These are phyloP conservation scores for Nannizzia gypsea DNA, from an alignment of 2,329 filamentous ascomycete species.

Conservation along the genomic window DNA sequence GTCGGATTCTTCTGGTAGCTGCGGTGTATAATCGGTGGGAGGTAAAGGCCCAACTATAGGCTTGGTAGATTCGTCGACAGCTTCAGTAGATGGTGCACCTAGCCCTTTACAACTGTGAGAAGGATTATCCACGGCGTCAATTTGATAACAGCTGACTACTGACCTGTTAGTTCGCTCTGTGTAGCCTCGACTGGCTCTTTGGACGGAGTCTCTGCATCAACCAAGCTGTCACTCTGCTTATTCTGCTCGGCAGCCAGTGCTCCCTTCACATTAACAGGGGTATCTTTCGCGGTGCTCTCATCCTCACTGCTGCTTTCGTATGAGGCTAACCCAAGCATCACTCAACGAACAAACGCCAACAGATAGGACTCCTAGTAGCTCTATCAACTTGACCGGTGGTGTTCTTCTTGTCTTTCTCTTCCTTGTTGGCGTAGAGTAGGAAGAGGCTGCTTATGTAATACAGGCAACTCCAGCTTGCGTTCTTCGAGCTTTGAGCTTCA, in stretches of 20 bases:
- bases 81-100: conserved; percentile 13
- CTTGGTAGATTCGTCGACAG: background rate
- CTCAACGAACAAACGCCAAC: background rate
- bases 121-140: background rate
- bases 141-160: too few relatives aligned
- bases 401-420: background rate
- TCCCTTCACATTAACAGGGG: background rate
- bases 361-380: background rate
- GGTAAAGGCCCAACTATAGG: conserved; percentile 28
- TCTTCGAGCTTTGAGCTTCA: background rate
- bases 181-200: background rate
- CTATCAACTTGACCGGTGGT: background rate
- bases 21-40: conserved; percentile 14
- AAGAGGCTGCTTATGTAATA: background rate
- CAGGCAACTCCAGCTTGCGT: background rate
- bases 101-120: background rate
- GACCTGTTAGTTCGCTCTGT: background rate
- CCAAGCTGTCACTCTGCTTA: background rate
- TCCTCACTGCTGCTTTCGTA: conserved; percentile 39
- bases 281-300: conserved; percentile 19
- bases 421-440: background rate
- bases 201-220: background rate
- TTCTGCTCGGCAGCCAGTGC: background rate
- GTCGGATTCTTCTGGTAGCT: conserved; percentile 1
- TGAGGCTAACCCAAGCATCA: conserved; percentile 31